phyloP scores from a whole-genome alignment of 352 stramenopile genomes.

The Phytopythium sindhum region DNA sequence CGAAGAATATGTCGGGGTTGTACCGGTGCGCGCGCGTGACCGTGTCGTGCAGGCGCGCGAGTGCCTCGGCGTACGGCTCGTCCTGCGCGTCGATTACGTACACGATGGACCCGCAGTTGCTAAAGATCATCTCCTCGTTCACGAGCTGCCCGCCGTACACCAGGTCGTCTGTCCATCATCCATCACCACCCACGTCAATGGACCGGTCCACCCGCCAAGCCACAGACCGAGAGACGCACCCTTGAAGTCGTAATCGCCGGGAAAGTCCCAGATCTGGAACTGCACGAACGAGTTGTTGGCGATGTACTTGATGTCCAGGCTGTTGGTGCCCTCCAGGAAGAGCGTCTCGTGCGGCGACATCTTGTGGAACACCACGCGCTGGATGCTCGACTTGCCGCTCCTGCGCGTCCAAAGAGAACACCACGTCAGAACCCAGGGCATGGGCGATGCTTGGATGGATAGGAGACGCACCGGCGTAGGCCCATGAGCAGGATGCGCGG shows the following conservation, averaged over 20 bases:
- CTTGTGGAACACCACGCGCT: constrained; percentile 99
- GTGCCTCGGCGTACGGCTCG: constrained; percentile 83
- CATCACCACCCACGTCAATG: too few species aligned
- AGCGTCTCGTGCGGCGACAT: constrained; percentile 98
- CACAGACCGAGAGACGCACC: constrained; percentile 13
- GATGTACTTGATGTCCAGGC: constrained; percentile 94
- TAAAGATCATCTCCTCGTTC: constrained; percentile 92
- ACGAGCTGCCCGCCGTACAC: constrained; percentile 86
- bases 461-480: constrained; percentile 65
- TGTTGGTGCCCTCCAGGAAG: constrained; percentile 91
- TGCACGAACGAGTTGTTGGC: constrained; percentile 97
- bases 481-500: constrained; percentile 98
- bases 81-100: constrained; percentile 99
- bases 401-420: constrained; percentile 16
- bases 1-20: constrained; percentile 96
- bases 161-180: constrained; percentile 58
- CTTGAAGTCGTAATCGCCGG: constrained; percentile 93
- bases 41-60: constrained; percentile 87
- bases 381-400: constrained; percentile 87
- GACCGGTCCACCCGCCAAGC: too few species aligned
- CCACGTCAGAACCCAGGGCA: background rate
- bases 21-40: constrained; percentile 83
- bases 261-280: constrained; percentile 99
- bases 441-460: background rate
- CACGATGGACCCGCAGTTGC: constrained; percentile 91